Evolutionary conservation across 768 basidiomycete genomes (phyloP), one percentile per base, ranked within the genome.

Genomic region (Pisolithus tinctorius): DNA sequence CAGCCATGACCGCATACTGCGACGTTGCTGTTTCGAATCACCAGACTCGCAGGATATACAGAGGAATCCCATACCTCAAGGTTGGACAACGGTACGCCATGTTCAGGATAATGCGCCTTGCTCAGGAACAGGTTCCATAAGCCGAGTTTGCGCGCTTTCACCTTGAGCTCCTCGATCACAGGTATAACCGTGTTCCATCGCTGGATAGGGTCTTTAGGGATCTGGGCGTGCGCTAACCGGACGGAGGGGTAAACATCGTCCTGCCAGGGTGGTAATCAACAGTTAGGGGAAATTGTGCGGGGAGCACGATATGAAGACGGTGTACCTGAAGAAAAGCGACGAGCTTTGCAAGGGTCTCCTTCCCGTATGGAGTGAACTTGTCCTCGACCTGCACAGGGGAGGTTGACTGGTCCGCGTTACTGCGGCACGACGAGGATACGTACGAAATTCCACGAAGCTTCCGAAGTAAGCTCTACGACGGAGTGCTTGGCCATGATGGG

Each of bases 51-150:
- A 41, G 2, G 8, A 41, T 13, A 25, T 13, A 41, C 20, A 42
- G 31, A 23, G 45, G 23, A 37, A 17, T 2, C 9, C 41, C 76
- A 42, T 56, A 93, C 93, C 78, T 99, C 96, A 43, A 99, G 76
- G 68, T 97, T 98, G 14, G 84, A 85, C 57, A 98, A 74, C n/a
- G 86, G 85, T 5, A 93, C 86, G 39, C 95, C 95, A 61, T 82
- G 78, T 58, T 88, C 75, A 7, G 93, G 93, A 65, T 95, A 97
- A 64, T 96, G 95, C 27, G 81, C 77, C 71, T 93, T 92, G 79
- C 89, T 93, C 55, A 98, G 75, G 76, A 97, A 98, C 36, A 99
- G 76, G 64, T 98, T 98, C 96, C 96, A 99, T 37, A 99, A 76
- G 3, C 96, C 96, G 26, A 83, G 80, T 62, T 81, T 79, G 71